Evolutionary conservation across 1,284 basidiomycete species (phyloP).

Genomic region (Anthracocystis walkeri): DNA sequence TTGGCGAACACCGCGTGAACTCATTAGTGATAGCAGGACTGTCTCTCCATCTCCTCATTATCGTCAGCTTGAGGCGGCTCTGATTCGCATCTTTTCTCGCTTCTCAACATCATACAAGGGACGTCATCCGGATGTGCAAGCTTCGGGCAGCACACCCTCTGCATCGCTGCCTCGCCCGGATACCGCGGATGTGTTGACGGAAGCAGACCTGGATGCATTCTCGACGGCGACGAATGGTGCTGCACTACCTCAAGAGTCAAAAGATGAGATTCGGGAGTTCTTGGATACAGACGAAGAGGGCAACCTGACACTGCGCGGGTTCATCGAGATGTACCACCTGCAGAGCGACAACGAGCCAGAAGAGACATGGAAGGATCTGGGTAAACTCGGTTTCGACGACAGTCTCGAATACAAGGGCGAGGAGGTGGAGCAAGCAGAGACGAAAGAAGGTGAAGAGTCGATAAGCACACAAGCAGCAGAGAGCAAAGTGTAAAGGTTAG

Average conservation of each 20-base stretch:
- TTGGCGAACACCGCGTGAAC: not conserved
- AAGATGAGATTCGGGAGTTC: constrained; percentile 57
- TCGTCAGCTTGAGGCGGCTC: constrained; percentile 35
- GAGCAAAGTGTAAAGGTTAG: not conserved
- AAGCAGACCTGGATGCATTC: constrained; percentile 52
- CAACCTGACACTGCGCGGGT: constrained; percentile 48
- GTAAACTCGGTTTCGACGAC: constrained; percentile 39
- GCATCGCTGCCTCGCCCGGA: constrained; percentile 21
- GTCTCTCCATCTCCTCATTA: no score
- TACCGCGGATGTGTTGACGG: constrained; percentile 25
- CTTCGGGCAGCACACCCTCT: constrained; percentile 9
- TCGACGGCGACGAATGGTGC: constrained; percentile 50
- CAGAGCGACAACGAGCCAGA: constrained; percentile 55
- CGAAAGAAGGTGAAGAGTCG: not conserved
- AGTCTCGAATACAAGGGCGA: constrained; percentile 14
- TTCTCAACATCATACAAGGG: constrained; percentile 41
- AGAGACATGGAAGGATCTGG: constrained; percentile 59
- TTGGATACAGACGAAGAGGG: constrained; percentile 54
- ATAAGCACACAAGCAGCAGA: not conserved
- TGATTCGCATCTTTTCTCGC: constrained; percentile 42
- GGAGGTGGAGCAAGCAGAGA: not conserved
- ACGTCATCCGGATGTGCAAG: constrained; percentile 7
- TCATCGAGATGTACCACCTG: constrained; percentile 56
- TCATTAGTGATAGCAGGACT: not conserved
- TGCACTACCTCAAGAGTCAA: constrained; percentile 43